Conservation (phyloP, 2,329 filamentous ascomycete species). For the Neofusicoccum cordaticola region DNA sequence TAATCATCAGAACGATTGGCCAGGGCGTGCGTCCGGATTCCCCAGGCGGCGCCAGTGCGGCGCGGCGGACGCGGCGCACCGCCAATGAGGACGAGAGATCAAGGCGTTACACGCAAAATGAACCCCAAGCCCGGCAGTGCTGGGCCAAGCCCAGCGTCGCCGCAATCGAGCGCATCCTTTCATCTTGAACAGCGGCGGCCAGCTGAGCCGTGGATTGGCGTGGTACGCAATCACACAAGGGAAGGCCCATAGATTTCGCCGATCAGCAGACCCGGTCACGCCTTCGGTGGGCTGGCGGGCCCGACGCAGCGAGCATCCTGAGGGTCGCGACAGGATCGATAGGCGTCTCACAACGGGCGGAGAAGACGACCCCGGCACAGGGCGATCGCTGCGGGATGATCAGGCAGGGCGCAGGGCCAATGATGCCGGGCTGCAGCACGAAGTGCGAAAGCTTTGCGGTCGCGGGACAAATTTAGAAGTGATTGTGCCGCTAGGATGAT, state of each 20-base stretch:
- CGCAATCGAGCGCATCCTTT: neutral
- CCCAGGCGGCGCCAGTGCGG: neutral
- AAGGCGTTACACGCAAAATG: neutral
- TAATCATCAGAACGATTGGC: conserved; percentile 2
- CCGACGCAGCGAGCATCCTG: neutral
- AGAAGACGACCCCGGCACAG: conserved; percentile 1
- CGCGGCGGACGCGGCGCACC: neutral
- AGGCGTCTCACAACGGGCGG: neutral
- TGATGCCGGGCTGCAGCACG: neutral
- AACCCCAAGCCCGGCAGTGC: neutral
- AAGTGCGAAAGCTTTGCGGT: neutral
- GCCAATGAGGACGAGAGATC: neutral
- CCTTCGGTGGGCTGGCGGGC: neutral
- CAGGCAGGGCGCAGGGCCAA: neutral
- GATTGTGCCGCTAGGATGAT: neutral
- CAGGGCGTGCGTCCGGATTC: neutral
- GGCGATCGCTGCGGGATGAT: conserved; percentile 16
- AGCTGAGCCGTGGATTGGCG: neutral
- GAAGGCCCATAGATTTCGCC: neutral
- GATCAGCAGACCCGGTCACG: conserved; percentile 7
- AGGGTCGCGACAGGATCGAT: neutral
- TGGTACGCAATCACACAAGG: conserved; percentile 10
- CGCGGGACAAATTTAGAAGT: conserved; percentile 1
- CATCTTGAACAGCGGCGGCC: neutral
- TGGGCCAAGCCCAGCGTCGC: neutral